Percentiles rank a stretch among this genome's conserved stretches.
Evolutionary conservation across 495 filamentous ascomycete species (phyloP).

Genomic region (Margaritispora aquatica): DNA sequence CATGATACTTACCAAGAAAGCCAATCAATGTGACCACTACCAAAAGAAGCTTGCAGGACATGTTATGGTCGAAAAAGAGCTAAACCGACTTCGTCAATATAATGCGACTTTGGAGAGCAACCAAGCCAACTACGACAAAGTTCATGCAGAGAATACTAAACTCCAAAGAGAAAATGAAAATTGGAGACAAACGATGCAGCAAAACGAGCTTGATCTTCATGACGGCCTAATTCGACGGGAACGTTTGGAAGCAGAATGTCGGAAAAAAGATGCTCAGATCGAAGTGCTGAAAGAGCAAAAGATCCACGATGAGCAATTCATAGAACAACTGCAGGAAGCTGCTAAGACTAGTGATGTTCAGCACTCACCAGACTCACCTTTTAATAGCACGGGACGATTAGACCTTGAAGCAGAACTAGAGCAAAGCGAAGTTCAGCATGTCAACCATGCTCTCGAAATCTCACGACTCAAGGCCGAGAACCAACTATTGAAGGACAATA

Average conservation of each 20-base stretch:
- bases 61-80: constrained; percentile 63
- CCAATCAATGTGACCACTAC: constrained; percentile 69
- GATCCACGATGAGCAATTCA: constrained; percentile 28
- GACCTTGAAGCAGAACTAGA: constrained; percentile 36
- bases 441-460: constrained; percentile 32
- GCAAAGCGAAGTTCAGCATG: constrained; percentile 21
- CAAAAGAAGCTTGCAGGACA: constrained; percentile 69
- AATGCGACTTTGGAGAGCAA: constrained; percentile 54
- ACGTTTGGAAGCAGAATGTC: constrained; percentile 32
- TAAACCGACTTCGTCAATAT: constrained; percentile 54
- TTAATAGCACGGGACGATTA: constrained; percentile 10
- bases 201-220: constrained; percentile 37
- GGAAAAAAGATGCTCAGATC: constrained; percentile 27
- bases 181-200: constrained; percentile 30
- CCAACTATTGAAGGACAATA: constrained; percentile 40
- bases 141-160: constrained; percentile 30
- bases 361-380: constrained; percentile 19
- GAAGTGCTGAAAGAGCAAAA: constrained; percentile 30
- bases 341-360: constrained; percentile 23
- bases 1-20: constrained; percentile 70
- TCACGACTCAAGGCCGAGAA: constrained; percentile 49
- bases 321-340: constrained; percentile 40
- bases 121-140: constrained; percentile 43
- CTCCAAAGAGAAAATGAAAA: constrained; percentile 21
- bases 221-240: constrained; percentile 26